Base-by-base conservation (phyloP, 345 rosid species). In the Nasturtium officinale region DNA sequence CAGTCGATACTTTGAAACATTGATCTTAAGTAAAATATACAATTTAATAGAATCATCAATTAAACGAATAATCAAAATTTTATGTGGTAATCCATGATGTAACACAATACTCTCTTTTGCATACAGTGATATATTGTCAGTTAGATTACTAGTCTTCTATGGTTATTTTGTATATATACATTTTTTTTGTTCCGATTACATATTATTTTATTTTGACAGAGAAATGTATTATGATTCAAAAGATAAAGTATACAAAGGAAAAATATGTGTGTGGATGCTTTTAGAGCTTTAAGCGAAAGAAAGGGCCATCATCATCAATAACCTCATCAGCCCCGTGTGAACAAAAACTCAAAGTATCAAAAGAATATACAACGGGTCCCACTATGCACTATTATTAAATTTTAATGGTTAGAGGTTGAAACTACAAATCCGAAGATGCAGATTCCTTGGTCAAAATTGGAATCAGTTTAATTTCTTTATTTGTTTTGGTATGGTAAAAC, bases 381-480 rank as follows among this genome's bases (percentile, higher is more conserved):
- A 60, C 17, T 4, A 5, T 18, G 15, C 52, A 61, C 43, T 16
- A 50, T 61, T 25, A 61, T 50, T 60, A 3, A 6, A n/a, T 26
- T 57, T 16, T 18, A 20, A 28, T 7, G 4, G 15, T 29, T 29
- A 40, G 29, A 42, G 30, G 54, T 18, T 25, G 43, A 62, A 62
- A 62, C 35, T 40, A 7, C 2, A 52, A 61, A 52, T 16, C 17
- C 17, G 4, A 38, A 52, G 61, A 62, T 72, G 45, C 62, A 72
- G 76, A 72, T 72, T 72, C 69, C 1, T n/a, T 61, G 18, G 69
- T 72, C 62, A 61, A 72, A 46, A 61, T 72, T 50, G 9, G 52
- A 72, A 61, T 51, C 42, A 17, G 25, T 4, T 13, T 70, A 47
- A 4, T 16, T 60, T 61, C 12, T 33, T 9, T 32, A 32, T 43